Evolutionary conservation across 495 filamentous ascomycete species (phyloP).

Genomic region (Aspergillus affinis): DNA sequence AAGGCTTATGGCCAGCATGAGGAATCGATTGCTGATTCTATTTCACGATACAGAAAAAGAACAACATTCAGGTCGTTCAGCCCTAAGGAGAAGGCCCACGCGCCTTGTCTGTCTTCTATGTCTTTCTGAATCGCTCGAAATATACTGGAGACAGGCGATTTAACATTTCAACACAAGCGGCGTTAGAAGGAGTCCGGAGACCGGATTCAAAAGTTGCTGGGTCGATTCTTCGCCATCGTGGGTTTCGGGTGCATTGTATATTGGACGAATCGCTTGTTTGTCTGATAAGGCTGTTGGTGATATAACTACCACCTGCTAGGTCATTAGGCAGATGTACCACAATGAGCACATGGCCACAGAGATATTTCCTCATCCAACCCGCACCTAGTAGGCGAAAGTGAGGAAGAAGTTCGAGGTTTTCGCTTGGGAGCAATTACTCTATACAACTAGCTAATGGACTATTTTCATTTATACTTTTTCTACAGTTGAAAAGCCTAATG

Average conservation of each 20-base stretch:
- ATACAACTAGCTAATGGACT: background rate
- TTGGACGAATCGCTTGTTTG: background rate
- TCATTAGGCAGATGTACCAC: background rate
- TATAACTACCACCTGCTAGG: background rate
- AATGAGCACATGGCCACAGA: background rate
- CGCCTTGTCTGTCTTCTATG: background rate
- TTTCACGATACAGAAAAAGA: conserved; percentile 75
- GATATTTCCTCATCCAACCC: background rate
- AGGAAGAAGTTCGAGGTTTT: background rate
- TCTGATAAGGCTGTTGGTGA: background rate
- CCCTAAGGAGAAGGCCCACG: conserved; percentile 41
- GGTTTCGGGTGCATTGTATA: background rate
- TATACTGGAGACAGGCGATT: background rate
- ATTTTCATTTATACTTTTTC: background rate
- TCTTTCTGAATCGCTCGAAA: background rate
- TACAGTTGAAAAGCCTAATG: background rate
- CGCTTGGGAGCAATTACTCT: background rate
- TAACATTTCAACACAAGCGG: background rate
- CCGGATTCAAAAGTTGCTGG: background rate
- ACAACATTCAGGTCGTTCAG: conserved; percentile 94
- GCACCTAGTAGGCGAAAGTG: background rate
- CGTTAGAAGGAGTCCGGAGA: background rate
- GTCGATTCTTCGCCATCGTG: background rate
- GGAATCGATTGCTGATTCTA: conserved; percentile 20
- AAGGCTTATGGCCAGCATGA: conserved; percentile 2